These are phyloP conservation scores for Rubroboletus pulcherrimus DNA, from an alignment of 768 basidiomycete genomes.

Conservation along the genomic window DNA sequence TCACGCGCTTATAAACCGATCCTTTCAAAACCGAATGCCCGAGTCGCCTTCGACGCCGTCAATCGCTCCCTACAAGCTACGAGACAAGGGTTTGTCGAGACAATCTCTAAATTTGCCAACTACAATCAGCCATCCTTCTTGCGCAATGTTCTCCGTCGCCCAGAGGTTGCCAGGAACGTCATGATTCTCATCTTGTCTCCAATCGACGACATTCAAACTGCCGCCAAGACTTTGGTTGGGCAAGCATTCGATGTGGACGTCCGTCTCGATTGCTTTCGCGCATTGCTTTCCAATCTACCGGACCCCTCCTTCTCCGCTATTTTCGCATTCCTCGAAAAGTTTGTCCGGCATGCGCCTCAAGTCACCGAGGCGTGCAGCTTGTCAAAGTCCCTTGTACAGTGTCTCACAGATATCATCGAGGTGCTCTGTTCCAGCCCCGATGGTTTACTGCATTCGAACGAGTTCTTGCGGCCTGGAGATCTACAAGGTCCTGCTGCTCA, in stretches of 20 bases:
- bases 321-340: constrained; percentile 60
- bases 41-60: constrained; percentile 47
- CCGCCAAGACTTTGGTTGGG: constrained; percentile 76
- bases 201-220: constrained; percentile 63
- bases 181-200: constrained; percentile 81
- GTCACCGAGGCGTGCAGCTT: constrained; percentile 84
- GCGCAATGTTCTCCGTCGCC: constrained; percentile 50
- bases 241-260: constrained; percentile 88
- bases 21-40: constrained; percentile 30
- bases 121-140: constrained; percentile 50
- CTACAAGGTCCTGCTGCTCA: constrained; percentile 45
- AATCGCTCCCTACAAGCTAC: constrained; percentile 58
- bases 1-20: constrained; percentile 44
- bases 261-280: constrained; percentile 83
- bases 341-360: constrained; percentile 53
- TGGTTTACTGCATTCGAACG: constrained; percentile 59
- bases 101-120: constrained; percentile 64
- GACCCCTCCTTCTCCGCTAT: constrained; percentile 68
- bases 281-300: constrained; percentile 65
- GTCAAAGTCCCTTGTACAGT: constrained; percentile 88
- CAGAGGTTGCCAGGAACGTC: constrained; percentile 56
- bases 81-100: constrained; percentile 58
- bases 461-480: constrained; percentile 47
- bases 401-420: constrained; percentile 90
- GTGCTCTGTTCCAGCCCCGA: constrained; percentile 71